Conservation (phyloP, 108 stramenopile genomes). For the Conticribra weissflogii region DNA sequence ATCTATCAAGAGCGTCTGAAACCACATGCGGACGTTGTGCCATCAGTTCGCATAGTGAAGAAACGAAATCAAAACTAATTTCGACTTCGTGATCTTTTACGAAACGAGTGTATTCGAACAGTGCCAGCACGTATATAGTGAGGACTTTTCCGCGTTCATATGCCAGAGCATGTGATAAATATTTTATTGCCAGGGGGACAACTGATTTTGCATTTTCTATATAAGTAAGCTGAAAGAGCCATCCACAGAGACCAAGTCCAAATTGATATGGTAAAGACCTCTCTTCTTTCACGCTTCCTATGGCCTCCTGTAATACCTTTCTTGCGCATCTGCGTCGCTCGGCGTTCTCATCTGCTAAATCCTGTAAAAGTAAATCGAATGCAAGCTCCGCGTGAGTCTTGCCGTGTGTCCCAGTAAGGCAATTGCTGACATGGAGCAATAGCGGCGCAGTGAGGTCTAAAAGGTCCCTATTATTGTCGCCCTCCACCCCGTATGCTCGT, state of each 20-base stretch:
- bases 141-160: constrained; percentile 69
- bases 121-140: constrained; percentile 47
- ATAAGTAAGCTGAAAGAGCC: constrained; percentile 52
- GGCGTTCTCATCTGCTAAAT: constrained; percentile 63
- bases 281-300: constrained; percentile 33
- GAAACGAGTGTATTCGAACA: constrained; percentile 48
- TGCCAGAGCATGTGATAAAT: constrained; percentile 53
- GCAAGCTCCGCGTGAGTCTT: constrained; percentile 56
- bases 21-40: constrained; percentile 63
- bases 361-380: constrained; percentile 64
- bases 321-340: constrained; percentile 74
- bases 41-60: constrained; percentile 58
- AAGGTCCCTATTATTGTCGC: constrained; percentile 60
- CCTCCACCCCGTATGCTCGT: constrained; percentile 70
- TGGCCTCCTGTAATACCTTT: constrained; percentile 67
- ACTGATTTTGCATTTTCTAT: constrained; percentile 45
- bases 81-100: constrained; percentile 33
- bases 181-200: constrained; percentile 48
- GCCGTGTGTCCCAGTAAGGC: constrained; percentile 65
- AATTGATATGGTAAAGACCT: neutral
- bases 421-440: constrained; percentile 64
- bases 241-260: constrained; percentile 26
- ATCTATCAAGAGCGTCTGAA: constrained; percentile 58
- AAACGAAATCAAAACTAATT: constrained; percentile 43
- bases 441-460: constrained; percentile 66